Conservation (phyloP, 306 rosid genomes). For the Cicer judaicum region DNA sequence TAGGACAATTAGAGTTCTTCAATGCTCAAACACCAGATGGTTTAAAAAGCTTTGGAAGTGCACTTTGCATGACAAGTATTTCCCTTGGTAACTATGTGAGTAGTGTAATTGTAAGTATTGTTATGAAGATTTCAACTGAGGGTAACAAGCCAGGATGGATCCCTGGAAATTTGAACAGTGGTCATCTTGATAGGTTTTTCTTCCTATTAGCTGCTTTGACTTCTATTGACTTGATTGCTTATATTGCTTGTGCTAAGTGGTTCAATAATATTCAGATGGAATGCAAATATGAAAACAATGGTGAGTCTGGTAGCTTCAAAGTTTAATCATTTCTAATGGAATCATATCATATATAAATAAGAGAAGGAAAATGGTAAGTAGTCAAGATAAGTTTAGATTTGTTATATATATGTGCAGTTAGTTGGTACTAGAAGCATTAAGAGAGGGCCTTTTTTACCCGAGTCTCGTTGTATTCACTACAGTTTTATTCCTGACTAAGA, state of each 20-base stretch:
- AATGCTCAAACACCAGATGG: conserved; percentile 81
- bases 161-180: conserved; percentile 64
- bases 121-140: conserved; percentile 58
- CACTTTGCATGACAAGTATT: conserved; percentile 80
- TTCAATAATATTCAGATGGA: conserved; percentile 61
- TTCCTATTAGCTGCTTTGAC: conserved; percentile 67
- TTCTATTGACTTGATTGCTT: conserved; percentile 54
- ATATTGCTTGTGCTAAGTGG: conserved; percentile 62
- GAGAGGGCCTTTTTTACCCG: conserved; percentile 44
- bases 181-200: conserved; percentile 73
- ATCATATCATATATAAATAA: conserved; percentile 49
- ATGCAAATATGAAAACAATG: conserved; percentile 56
- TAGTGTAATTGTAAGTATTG: conserved; percentile 61
- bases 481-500: conserved; percentile 28
- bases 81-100: conserved; percentile 76
- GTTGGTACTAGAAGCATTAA: background rate
- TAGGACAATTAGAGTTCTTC: conserved; percentile 78
- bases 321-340: conserved; percentile 48
- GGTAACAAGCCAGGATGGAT: conserved; percentile 70
- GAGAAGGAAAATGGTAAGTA: conserved; percentile 51
- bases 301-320: conserved; percentile 54
- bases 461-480: conserved; percentile 45
- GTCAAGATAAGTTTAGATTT: conserved; percentile 1
- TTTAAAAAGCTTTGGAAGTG: conserved; percentile 81
- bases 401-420: too few species aligned